Evolutionary conservation across 176 grass and related monocot species (phyloP).

Genomic region (Alopecurus myosuroides): DNA sequence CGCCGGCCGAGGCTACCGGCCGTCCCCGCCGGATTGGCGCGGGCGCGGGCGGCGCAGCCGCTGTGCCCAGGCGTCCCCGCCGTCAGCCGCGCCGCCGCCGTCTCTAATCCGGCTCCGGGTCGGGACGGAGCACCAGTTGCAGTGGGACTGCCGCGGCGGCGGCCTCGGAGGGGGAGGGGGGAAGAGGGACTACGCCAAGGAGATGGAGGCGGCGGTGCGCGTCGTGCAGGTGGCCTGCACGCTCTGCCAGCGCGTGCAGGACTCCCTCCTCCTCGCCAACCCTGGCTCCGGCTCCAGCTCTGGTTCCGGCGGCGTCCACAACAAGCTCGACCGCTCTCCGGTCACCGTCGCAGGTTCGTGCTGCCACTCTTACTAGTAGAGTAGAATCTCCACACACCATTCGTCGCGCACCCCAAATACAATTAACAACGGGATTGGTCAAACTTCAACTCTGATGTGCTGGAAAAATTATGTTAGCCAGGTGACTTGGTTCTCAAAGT

Average conservation of each 20-base stretch:
- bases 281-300: not conserved
- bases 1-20: not conserved
- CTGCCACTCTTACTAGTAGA: not conserved
- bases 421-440: not conserved
- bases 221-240: conserved; percentile 82
- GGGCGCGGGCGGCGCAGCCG: not conserved
- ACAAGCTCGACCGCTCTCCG: conserved; percentile 77
- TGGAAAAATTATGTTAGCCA: not conserved
- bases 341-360: conserved; percentile 86
- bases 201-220: conserved; percentile 77
- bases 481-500: not conserved
- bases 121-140: conserved; percentile 18
- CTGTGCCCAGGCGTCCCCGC: conserved; percentile 1
- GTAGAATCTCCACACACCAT: not conserved
- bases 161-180: conserved; percentile 20
- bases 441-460: not conserved
- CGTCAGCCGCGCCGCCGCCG: not conserved
- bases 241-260: conserved; percentile 82
- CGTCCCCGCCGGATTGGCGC: not conserved
- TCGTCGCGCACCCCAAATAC: not conserved
- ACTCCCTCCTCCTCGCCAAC: conserved; percentile 31
- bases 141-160: conserved; percentile 46
- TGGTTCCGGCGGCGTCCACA: conserved; percentile 36
- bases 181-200: conserved; percentile 39
- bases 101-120: conserved; percentile 22